These are phyloP conservation scores for Ostreobium quekettii DNA, from an alignment of 139 green algal species.

Conservation along the genomic window DNA sequence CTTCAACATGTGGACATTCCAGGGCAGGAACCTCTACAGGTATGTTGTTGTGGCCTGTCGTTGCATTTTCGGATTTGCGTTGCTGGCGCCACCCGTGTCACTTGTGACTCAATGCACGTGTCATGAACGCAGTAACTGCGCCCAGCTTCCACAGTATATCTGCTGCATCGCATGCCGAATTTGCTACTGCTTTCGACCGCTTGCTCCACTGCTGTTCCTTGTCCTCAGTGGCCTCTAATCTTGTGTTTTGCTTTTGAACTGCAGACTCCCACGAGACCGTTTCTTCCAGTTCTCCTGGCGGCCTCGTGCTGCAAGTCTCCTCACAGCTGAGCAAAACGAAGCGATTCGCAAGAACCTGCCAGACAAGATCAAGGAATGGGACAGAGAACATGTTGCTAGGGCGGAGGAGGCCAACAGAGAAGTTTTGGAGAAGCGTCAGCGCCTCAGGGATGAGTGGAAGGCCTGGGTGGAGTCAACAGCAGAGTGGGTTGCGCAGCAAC, in stretches of 20 bases:
- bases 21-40: constrained; percentile 79
- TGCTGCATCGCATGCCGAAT: no score
- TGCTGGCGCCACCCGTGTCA: no score
- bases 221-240: background rate
- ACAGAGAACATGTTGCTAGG: background rate
- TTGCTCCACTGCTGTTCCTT: background rate
- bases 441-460: background rate
- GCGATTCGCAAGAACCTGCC: constrained; percentile 90
- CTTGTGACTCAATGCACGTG: background rate
- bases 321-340: constrained; percentile 75
- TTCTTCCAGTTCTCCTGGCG: constrained; percentile 95
- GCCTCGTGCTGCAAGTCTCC: constrained; percentile 73
- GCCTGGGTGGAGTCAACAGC: background rate
- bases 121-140: background rate
- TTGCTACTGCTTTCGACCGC: no score
- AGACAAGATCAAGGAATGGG: constrained; percentile 71
- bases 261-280: constrained; percentile 54
- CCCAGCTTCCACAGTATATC: constrained; percentile 1
- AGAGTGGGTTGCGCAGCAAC: constrained; percentile 1
- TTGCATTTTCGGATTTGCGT: background rate
- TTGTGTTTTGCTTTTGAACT: background rate
- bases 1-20: constrained; percentile 90
- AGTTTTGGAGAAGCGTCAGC: background rate
- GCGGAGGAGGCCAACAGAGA: constrained; percentile 4
- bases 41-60: constrained; percentile 16